Base-by-base conservation (phyloP, 345 rosid species). In the Pistacia atlantica region DNA sequence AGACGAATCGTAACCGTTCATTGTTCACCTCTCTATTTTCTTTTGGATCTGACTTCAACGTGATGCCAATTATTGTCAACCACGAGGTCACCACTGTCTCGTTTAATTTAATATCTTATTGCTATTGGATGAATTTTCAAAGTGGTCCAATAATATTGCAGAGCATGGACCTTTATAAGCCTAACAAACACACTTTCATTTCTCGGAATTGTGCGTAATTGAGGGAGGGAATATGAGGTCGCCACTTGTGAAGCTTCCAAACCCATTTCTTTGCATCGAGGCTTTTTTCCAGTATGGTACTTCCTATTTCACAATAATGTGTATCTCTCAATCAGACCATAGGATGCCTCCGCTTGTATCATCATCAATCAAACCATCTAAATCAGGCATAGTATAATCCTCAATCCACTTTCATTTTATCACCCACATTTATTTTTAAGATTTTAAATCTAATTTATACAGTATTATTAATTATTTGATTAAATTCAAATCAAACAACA, bases 211-310 rank as follows among this genome's bases (percentile, higher is more conserved):
- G 71, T 48, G 49, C 18, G 5, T 14, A 48, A 22, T 20, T 2
- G 56, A 6, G 25, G 74, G 59, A 4, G 51, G 62, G 70, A 35
- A 51, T 52, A 74, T n/a, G 35, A 54, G 54, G 77, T 3, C 17
- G 61, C 77, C 70, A 74, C 77, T 18, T 54, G 31, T 49, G 63
- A 74, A 65, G 7, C 71, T 74, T 64, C 54, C 51, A n/a, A 33
- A n/a, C 2, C 3, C 13, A 74, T 0, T 61, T 73, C 22, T 60
- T 25, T 8, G 42, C 45, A 7, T 13, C 1, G 8, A 72, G 42
- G 55, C 16, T 25, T 14, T 72, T 4, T 28, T 60, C 17, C 46
- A 45, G 56, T 72, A 37, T 57, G 3, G 5, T 31, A 12, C 6
- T 16, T 69, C 28, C 72, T 20, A 33, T 4, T 69, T 52, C 9